phyloP scores from a whole-genome alignment of 164 flowering plant genomes.

The Paratinospora sagittata region DNA sequence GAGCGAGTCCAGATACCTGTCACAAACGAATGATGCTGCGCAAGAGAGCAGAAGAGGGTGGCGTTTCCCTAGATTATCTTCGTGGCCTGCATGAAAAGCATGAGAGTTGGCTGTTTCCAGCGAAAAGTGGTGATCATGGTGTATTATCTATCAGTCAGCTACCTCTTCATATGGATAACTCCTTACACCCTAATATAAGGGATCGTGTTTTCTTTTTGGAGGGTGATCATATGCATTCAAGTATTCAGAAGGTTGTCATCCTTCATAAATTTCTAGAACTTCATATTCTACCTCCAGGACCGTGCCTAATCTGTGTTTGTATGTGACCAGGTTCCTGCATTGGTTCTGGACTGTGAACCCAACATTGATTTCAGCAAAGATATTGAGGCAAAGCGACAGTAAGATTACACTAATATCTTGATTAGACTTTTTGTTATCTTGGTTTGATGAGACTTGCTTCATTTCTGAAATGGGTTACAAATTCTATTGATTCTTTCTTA shows the following conservation, averaged over 20 bases:
- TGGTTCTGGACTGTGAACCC: constrained; percentile 94
- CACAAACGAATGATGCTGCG: constrained; percentile 81
- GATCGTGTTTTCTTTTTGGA: constrained; percentile 85
- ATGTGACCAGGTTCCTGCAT: constrained; percentile 76
- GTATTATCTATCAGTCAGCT: constrained; percentile 64
- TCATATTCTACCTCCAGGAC: background rate
- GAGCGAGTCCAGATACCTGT: constrained; percentile 98
- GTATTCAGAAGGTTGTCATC: constrained; percentile 75
- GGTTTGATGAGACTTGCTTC: background rate
- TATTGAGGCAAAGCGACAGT: constrained; percentile 81
- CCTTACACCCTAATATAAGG: constrained; percentile 77
- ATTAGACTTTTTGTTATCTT: background rate
- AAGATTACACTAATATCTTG: constrained; percentile 27
- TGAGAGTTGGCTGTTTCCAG: constrained; percentile 94
- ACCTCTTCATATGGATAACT: constrained; percentile 42
- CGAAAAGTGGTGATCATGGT: constrained; percentile 67
- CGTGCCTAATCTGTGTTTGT: constrained; percentile 13
- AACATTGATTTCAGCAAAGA: constrained; percentile 94
- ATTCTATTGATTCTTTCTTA: background rate
- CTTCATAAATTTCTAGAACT: background rate
- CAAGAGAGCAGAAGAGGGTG: constrained; percentile 86
- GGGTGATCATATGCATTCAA: constrained; percentile 93
- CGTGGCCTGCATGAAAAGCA: constrained; percentile 90
- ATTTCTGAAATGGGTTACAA: background rate
- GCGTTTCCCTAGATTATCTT: constrained; percentile 80